Percentiles rank a stretch among this genome's conserved stretches.
Conservation (phyloP, 768 basidiomycete species). For the Chalciporus piperatus region DNA sequence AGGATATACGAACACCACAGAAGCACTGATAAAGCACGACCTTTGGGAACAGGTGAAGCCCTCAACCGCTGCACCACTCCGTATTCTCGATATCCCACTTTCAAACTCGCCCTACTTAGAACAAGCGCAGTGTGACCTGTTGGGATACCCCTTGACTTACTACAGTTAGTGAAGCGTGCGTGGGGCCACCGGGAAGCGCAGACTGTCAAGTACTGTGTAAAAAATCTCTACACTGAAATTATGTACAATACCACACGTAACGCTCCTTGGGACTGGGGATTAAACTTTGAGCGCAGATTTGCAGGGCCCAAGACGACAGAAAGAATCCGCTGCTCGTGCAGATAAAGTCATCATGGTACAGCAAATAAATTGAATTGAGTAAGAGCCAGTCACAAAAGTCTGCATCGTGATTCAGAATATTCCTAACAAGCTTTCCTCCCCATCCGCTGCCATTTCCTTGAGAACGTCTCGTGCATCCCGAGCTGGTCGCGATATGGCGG, state of each 20-base stretch:
- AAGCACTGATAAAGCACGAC: neutral
- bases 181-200: too few relatives aligned
- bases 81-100: slow-evolving; percentile 2
- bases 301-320: too few relatives aligned
- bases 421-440: slow-evolving; percentile 26
- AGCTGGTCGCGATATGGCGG: slow-evolving; percentile 73
- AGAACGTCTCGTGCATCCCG: slow-evolving; percentile 79
- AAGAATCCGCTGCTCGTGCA: too few relatives aligned
- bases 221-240: too few relatives aligned
- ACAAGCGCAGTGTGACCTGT: slow-evolving; percentile 2
- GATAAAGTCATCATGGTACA: neutral
- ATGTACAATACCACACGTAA: too few relatives aligned
- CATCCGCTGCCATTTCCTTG: slow-evolving; percentile 29
- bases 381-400: neutral
- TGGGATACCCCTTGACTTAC: slow-evolving; percentile 7
- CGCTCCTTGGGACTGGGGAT: too few relatives aligned
- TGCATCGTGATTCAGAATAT: slow-evolving; percentile 21
- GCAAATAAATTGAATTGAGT: neutral
- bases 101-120: slow-evolving; percentile 7
- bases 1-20: slow-evolving; percentile 33
- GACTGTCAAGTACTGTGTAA: too few relatives aligned
- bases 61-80: neutral
- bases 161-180: neutral
- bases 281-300: too few relatives aligned
- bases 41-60: slow-evolving; percentile 3